Evolutionary conservation across 768 basidiomycete species (phyloP).

Genomic region (Tylopilus intermedius): DNA sequence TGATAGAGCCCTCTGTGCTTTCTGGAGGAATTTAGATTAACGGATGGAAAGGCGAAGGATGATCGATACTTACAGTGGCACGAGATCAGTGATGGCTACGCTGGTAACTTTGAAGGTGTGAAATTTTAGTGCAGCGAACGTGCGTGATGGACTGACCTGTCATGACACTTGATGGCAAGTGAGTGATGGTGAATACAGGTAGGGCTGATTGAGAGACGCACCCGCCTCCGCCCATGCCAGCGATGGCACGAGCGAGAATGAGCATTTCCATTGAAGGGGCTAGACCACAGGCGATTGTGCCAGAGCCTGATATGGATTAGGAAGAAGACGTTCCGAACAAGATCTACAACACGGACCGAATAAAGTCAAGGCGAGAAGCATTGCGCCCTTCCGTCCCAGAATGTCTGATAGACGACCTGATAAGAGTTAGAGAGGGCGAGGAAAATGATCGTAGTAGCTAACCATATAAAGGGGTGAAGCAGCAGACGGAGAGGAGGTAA

Average conservation of each 20-base stretch:
- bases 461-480: slow-evolving; percentile 89
- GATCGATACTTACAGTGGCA: slow-evolving; percentile 63
- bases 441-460: slow-evolving; percentile 20
- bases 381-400: slow-evolving; percentile 78
- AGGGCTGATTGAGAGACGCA: slow-evolving; percentile 36
- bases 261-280: slow-evolving; percentile 82
- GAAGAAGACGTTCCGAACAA: slow-evolving; percentile 9
- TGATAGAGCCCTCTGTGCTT: slow-evolving; percentile 88
- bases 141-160: slow-evolving; percentile 48
- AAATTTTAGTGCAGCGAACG: slow-evolving; percentile 12
- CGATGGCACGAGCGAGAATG: slow-evolving; percentile 76
- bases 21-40: slow-evolving; percentile 34
- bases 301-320: slow-evolving; percentile 49
- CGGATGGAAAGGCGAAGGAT: slow-evolving; percentile 1
- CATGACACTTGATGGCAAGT: slow-evolving; percentile 60
- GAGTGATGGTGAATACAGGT: not conserved
- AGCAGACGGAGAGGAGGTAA: slow-evolving; percentile 83
- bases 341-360: slow-evolving; percentile 55
- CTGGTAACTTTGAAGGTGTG: slow-evolving; percentile 57
- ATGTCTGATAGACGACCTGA: slow-evolving; percentile 81
- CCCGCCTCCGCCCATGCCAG: slow-evolving; percentile 92
- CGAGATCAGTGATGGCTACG: slow-evolving; percentile 81
- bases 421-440: slow-evolving; percentile 18
- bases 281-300: slow-evolving; percentile 81
- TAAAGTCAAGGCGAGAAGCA: slow-evolving; percentile 75